These are phyloP conservation scores for Cyphellophora attinorum DNA, from an alignment of 2,329 filamentous ascomycete genomes.

Conservation along the genomic window DNA sequence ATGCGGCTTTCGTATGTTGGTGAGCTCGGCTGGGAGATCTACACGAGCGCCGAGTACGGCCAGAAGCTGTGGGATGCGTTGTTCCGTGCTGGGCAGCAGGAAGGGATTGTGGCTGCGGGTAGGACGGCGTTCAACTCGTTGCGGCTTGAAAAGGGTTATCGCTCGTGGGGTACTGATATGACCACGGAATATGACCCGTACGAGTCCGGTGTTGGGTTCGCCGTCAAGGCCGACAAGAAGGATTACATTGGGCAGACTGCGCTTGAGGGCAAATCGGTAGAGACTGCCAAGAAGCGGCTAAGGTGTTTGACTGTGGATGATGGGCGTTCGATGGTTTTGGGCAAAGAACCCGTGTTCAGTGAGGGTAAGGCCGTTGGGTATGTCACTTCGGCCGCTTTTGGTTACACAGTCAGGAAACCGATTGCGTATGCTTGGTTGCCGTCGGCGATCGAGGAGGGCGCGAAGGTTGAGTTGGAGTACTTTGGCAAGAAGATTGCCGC, in stretches of 20 bases:
- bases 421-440: conserved; percentile 52
- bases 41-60: conserved; percentile 50
- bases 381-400: conserved; percentile 52
- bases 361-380: conserved; percentile 43
- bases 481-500: conserved; percentile 47
- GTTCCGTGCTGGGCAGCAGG: conserved; percentile 42
- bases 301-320: conserved; percentile 49
- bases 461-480: conserved; percentile 51
- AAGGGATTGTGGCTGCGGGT: conserved; percentile 51
- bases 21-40: conserved; percentile 54
- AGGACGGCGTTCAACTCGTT: conserved; percentile 49
- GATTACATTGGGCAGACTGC: conserved; percentile 45
- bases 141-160: conserved; percentile 51
- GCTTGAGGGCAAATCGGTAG: conserved; percentile 31
- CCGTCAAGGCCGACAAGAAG: conserved; percentile 30
- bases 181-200: conserved; percentile 52
- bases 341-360: conserved; percentile 52
- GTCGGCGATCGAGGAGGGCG: conserved; percentile 34
- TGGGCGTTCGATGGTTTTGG: conserved; percentile 46
- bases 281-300: conserved; percentile 23
- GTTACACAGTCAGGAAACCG: conserved; percentile 49
- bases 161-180: conserved; percentile 49
- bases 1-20: conserved; percentile 53
- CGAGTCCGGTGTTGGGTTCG: conserved; percentile 46
- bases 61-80: conserved; percentile 50